phyloP scores from a whole-genome alignment of 768 basidiomycete species.

The Lyophyllum atratum region DNA sequence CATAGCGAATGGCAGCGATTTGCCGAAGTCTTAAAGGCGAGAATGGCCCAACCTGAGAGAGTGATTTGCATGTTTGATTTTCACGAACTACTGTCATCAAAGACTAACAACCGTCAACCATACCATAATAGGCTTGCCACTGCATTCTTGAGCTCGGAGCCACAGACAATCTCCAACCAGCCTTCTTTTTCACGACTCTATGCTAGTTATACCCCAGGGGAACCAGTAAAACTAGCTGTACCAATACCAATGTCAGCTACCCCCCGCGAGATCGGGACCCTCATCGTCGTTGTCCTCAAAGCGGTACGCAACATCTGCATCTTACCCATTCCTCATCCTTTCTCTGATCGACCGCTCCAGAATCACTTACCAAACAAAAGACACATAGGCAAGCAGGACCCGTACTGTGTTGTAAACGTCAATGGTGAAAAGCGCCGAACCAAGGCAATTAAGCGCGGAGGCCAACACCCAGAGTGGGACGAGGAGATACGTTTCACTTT shows the following conservation, averaged over 20 bases:
- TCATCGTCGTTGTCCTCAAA: slow-evolving; percentile 91
- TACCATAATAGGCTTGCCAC: slow-evolving; percentile 1
- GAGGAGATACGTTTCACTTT: slow-evolving; percentile 94
- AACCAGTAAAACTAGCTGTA: slow-evolving; percentile 1
- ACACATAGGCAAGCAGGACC: slow-evolving; percentile 96
- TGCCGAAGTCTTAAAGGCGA: not conserved
- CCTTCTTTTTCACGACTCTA: slow-evolving; percentile 1
- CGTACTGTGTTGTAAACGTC: slow-evolving; percentile 81
- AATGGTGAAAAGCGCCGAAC: slow-evolving; percentile 87
- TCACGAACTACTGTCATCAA: not conserved
- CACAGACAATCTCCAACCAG: not conserved
- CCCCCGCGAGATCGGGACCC: slow-evolving; percentile 83
- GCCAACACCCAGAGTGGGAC: slow-evolving; percentile 99
- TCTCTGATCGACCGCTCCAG: slow-evolving; percentile 39
- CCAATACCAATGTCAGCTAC: slow-evolving; percentile 52
- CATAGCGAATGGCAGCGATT: not conserved
- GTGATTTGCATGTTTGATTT: not conserved
- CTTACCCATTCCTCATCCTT: slow-evolving; percentile 9
- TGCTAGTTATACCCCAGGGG: slow-evolving; percentile 9
- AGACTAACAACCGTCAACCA: not conserved
- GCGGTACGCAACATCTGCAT: slow-evolving; percentile 61
- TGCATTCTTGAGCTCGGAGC: slow-evolving; percentile 1
- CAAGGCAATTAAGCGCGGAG: slow-evolving; percentile 93
- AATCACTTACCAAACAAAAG: slow-evolving; percentile 89
- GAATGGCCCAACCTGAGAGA: not conserved